These are phyloP conservation scores for Cordyceps tenuipes DNA, from an alignment of 2,329 filamentous ascomycete species.

Conservation along the genomic window DNA sequence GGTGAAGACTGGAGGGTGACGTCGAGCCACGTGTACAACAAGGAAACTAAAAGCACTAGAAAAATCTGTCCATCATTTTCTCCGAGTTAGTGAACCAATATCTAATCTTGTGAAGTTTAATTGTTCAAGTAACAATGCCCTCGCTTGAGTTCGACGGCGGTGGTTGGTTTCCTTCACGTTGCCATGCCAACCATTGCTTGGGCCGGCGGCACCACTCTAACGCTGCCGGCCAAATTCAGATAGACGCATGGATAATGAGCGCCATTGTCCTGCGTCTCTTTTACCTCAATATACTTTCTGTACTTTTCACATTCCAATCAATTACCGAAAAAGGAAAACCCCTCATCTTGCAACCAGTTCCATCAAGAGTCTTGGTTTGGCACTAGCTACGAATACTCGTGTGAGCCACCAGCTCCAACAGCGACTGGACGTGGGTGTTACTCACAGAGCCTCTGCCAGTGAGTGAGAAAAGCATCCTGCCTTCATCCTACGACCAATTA, in stretches of 20 bases:
- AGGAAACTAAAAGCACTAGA: no score
- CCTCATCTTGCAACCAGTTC: neutral
- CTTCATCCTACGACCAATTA: neutral
- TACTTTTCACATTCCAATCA: neutral
- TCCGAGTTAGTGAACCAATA: no score
- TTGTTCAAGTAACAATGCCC: neutral
- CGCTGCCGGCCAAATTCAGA: neutral
- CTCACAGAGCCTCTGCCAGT: neutral
- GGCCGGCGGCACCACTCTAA: neutral
- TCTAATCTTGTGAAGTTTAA: no score
- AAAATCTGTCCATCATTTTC: no score
- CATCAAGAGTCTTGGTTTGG: neutral
- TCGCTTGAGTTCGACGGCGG: neutral
- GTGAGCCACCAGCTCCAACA: neutral
- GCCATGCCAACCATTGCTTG: constrained; percentile 8
- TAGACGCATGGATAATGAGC: neutral
- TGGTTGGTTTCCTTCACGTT: neutral
- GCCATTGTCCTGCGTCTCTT: neutral
- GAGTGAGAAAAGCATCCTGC: neutral
- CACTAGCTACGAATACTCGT: constrained; percentile 5
- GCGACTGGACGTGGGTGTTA: neutral
- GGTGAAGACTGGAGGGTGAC: no score
- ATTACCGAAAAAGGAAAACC: neutral
- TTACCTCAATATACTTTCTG: neutral
- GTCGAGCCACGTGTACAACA: no score